Base-by-base conservation (phyloP, 371 early-diverging fungal species). In the Chytridiales sp. region DNA sequence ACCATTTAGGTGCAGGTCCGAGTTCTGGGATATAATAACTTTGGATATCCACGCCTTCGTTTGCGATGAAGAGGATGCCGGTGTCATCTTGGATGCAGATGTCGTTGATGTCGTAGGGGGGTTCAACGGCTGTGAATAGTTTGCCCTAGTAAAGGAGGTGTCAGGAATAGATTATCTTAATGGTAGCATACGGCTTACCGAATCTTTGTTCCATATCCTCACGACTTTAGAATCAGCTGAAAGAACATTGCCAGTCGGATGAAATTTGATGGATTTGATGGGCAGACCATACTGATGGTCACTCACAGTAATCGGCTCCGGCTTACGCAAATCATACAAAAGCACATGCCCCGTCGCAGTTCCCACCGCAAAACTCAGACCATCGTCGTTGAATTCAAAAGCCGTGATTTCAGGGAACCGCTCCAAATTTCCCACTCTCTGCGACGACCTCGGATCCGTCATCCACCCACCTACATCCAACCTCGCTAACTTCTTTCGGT, bases 221-320 rank as follows among this genome's bases (percentile, higher is more conserved):
- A 97, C 80, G 59, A 88, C 87, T 70, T 94, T 91, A 46, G 88
- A 69, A 74, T 97, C 98, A 11, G 95, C 83, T 38, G 91, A 91
- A 47, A 96, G 80, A 2, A 98, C 80, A 62, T 89, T 91, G 44
- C 85, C 84, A 1, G 74, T 69, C 13, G 85, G 86, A 56, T 93
- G 89, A 84, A 92, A 97, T 47, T 80, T 59, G 46, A 99, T 68
- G 17, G 77, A 79, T 70, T 91, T 94, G 72, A 99, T 97, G n/a
- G 93, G 94, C 64, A 87, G 82, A n/a, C 95, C 95, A 69, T 97
- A 96, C 70, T 90, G 95, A 73, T 98, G 96, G 76, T 95, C 96
- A 73, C 95, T 94, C 67, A 89, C 81, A 34, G 90, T 70, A 50
- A 90, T 77, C 6, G 96, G 96, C 15, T 81, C 81, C 32, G 82